Base-by-base conservation (phyloP, 768 basidiomycete genomes). In the Russula abietina region DNA sequence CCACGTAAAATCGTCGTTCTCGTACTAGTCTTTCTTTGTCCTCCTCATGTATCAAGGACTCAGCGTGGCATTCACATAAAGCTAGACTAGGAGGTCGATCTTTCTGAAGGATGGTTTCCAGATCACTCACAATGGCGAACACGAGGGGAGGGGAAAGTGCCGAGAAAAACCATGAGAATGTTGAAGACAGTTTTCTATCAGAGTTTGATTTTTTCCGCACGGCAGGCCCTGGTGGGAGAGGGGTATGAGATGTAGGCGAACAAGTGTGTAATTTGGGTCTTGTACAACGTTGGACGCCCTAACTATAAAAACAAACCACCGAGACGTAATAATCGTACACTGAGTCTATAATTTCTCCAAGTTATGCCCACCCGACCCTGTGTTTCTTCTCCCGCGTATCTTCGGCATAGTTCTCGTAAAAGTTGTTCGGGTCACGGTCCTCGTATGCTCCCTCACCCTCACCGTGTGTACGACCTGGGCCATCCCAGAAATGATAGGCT, bases 401-500 rank as follows among this genome's bases (percentile, higher is more conserved):
- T 67, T 75, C 75, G 16, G 90, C 89, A 70, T 90, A 92, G 70
- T 92, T 92, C 79, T 93, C 91, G 68, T 93, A 93, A 71, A 93
- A 93, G 70, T 91, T 91, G 63, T 81, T 83, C 69, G 81, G 85
- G 67, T 90, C 87, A 70, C 80, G 54, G 16, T 17, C 74, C 73
- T 19, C 71, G 70, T 33, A 73, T 74, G 38, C 38, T 17, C 51
- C 58, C 76, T 78, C 30, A 67, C 65, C 32, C 64, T 68, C 73
- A 3, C 70, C 71, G 8, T 78, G 79, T 8, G 75, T 75, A 55
- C 89, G 76, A 5, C 91, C 91, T 3, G 91, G 90, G 0, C 91
- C 91, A 67, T 91, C 90, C 91, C 91, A 93, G 75, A 93, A 93
- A 72, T 93, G 91, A 73, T 87, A 93, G 9, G 93, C 91, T 68